Percentiles rank a stretch among this genome's conserved stretches.
These are phyloP conservation scores for Trichoderma lentiforme DNA, from an alignment of 2,329 filamentous ascomycete genomes.

Conservation along the genomic window DNA sequence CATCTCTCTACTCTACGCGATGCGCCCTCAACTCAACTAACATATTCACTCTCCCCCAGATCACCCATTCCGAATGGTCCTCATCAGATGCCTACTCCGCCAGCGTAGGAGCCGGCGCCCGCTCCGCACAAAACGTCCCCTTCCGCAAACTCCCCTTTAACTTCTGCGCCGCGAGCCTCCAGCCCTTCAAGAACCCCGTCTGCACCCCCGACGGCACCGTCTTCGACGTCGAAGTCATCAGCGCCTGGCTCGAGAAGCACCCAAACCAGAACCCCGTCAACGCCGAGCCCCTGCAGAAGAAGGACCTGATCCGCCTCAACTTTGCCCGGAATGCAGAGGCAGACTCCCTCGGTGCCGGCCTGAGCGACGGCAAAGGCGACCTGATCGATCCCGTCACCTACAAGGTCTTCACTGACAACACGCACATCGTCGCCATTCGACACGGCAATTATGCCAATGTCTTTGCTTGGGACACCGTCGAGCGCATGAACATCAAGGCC, in stretches of 20 bases:
- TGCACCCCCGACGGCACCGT: slow-evolving; percentile 85
- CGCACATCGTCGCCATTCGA: slow-evolving; percentile 85
- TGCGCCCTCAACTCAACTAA: neutral
- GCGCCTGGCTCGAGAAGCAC: slow-evolving; percentile 91
- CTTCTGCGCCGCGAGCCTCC: slow-evolving; percentile 92
- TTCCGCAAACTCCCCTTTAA: slow-evolving; percentile 96
- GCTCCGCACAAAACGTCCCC: slow-evolving; percentile 48
- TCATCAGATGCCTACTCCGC: slow-evolving; percentile 86
- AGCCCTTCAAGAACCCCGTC: slow-evolving; percentile 92
- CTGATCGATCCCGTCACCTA: slow-evolving; percentile 95
- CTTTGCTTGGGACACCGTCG: slow-evolving; percentile 93
- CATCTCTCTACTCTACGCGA: neutral
- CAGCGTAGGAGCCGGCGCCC: slow-evolving; percentile 67
- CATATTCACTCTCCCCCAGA: slow-evolving; percentile 38
- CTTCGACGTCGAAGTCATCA: slow-evolving; percentile 92
- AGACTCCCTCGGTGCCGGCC: slow-evolving; percentile 45
- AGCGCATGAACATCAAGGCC: slow-evolving; percentile 91
- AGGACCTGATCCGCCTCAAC: slow-evolving; percentile 84
- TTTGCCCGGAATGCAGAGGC: slow-evolving; percentile 85
- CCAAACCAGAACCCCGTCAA: slow-evolving; percentile 82
- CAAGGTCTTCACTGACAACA: slow-evolving; percentile 97
- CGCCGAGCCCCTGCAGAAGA: slow-evolving; percentile 71
- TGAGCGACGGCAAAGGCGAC: slow-evolving; percentile 62
- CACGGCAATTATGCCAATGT: slow-evolving; percentile 85
- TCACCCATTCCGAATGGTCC: slow-evolving; percentile 97